Evolutionary conservation across 208 protist genomes (phyloP).

Genomic region (Porcisia hertigi): DNA sequence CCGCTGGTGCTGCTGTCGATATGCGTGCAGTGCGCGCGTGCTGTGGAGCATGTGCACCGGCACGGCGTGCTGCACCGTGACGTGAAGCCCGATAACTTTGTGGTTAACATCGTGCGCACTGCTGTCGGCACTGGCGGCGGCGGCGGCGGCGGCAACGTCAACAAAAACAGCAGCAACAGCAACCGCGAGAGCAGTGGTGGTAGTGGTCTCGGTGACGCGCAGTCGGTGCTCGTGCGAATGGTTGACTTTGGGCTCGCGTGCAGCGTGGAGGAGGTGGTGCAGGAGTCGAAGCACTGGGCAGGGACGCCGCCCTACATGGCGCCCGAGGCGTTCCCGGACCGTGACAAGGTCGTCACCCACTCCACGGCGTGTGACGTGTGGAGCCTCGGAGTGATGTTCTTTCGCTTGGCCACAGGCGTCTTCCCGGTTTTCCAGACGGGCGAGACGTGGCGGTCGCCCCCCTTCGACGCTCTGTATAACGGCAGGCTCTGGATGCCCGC

Average conservation of each 20-base stretch:
- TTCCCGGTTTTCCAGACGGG: not conserved
- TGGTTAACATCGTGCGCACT: slow-evolving; percentile 91
- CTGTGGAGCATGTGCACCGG: slow-evolving; percentile 95
- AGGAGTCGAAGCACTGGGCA: not conserved
- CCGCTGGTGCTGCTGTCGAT: slow-evolving; percentile 19
- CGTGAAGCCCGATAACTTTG: slow-evolving; percentile 98
- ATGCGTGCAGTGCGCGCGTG: slow-evolving; percentile 13
- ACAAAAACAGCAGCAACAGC: too few relatives aligned
- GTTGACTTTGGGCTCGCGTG: slow-evolving; percentile 25
- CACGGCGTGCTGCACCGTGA: slow-evolving; percentile 97
- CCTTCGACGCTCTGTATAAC: not conserved
- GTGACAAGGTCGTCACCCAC: not conserved
- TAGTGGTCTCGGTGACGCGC: not conserved
- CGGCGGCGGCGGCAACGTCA: not conserved
- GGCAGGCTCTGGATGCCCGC: not conserved
- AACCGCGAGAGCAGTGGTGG: not conserved
- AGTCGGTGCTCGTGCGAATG: slow-evolving; percentile 11
- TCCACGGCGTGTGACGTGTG: slow-evolving; percentile 21
- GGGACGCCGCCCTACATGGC: slow-evolving; percentile 19
- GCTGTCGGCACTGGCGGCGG: not conserved
- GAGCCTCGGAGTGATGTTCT: slow-evolving; percentile 23
- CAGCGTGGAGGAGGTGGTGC: not conserved
- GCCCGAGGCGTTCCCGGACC: slow-evolving; percentile 1
- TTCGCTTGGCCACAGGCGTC: slow-evolving; percentile 7
- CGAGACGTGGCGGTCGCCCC: not conserved